Percentiles rank a stretch among this genome's conserved stretches.
These are phyloP conservation scores for Nematocida major DNA, from an alignment of 371 early-diverging fungal species.

Conservation along the genomic window DNA sequence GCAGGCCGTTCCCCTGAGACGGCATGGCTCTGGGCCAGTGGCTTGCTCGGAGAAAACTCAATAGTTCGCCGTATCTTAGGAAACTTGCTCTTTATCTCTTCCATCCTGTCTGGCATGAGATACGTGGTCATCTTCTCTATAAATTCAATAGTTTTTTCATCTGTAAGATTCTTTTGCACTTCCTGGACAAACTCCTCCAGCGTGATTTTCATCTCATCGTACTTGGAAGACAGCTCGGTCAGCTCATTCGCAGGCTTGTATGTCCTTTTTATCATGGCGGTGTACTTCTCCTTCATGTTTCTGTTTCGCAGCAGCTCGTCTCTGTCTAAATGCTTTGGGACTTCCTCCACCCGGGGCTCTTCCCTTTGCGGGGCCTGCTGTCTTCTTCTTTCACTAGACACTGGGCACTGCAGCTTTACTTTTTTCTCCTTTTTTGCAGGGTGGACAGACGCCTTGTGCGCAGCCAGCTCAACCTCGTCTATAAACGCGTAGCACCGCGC, in stretches of 20 bases:
- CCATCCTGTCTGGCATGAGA: slow-evolving; percentile 33
- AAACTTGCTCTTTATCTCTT: slow-evolving; percentile 45
- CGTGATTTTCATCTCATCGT: slow-evolving; percentile 26
- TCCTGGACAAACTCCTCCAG: slow-evolving; percentile 48
- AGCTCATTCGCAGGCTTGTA: not conserved
- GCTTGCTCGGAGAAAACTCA: slow-evolving; percentile 55
- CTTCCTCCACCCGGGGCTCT: not conserved
- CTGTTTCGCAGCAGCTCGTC: slow-evolving; percentile 26
- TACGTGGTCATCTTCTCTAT: slow-evolving; percentile 36
- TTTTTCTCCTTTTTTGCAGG: not conserved
- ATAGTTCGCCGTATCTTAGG: slow-evolving; percentile 48
- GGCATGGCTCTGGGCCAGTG: not conserved
- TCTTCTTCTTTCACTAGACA: not conserved
- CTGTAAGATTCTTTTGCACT: slow-evolving; percentile 22
- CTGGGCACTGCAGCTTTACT: slow-evolving; percentile 24
- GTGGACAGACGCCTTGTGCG: slow-evolving; percentile 53
- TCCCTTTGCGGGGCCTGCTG: not conserved
- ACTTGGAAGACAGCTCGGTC: not conserved
- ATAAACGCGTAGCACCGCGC: slow-evolving; percentile 61
- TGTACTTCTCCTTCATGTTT: slow-evolving; percentile 15
- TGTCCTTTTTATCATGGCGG: slow-evolving; percentile 8
- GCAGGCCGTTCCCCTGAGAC: not conserved
- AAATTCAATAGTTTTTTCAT: slow-evolving; percentile 41
- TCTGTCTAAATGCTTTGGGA: slow-evolving; percentile 57
- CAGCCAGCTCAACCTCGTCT: slow-evolving; percentile 61